phyloP scores from a whole-genome alignment of 306 rosid species.

The Rosa rugosa region DNA sequence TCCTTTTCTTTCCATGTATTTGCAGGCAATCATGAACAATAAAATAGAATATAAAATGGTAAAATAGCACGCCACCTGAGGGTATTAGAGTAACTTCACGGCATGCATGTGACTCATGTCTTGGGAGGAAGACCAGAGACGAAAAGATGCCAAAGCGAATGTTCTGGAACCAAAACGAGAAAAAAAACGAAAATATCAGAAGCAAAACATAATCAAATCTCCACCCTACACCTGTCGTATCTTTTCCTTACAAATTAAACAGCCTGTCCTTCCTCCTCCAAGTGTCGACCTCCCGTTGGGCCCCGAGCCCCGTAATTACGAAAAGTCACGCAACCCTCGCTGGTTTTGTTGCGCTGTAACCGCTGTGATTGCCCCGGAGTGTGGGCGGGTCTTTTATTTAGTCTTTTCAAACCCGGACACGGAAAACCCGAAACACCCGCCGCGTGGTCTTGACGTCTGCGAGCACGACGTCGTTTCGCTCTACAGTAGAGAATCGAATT shows the following conservation, averaged over 20 bases:
- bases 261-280: background rate
- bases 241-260: background rate
- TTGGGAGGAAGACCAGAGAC: background rate
- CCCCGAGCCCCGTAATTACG: background rate
- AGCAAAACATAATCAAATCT: conserved; percentile 2
- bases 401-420: background rate
- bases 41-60: background rate
- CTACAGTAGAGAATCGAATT: background rate
- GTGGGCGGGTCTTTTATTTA: conserved; percentile 2
- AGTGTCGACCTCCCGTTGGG: conserved; percentile 3
- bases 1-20: background rate
- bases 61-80: background rate
- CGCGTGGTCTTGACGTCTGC: background rate
- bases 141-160: conserved; percentile 16
- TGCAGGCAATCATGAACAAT: background rate
- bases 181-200: background rate
- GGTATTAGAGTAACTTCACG: background rate
- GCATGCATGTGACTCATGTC: background rate
- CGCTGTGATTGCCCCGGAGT: background rate
- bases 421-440: background rate
- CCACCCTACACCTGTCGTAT: conserved; percentile 31
- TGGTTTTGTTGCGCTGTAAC: conserved; percentile 3
- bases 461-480: background rate
- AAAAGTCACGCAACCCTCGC: conserved; percentile 14
- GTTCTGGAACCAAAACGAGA: conserved; percentile 20